A percentile compares a stretch with the other conserved stretches of the same genome.
phyloP scores from a whole-genome alignment of 2,329 filamentous ascomycete species.

The Fusarium xylarioides region DNA sequence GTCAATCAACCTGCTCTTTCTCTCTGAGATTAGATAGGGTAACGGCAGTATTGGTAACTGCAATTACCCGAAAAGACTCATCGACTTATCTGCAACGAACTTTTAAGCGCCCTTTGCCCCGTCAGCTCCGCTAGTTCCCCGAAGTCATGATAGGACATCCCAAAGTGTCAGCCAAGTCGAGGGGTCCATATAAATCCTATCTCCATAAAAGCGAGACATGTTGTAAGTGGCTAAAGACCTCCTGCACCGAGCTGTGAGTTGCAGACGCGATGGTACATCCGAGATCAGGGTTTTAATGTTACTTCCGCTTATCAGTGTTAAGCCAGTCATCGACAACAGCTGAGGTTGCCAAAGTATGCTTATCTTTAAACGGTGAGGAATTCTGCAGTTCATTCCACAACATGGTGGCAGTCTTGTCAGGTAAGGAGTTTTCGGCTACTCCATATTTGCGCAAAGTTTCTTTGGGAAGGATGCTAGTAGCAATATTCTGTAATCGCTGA shows the following conservation, averaged over 20 bases:
- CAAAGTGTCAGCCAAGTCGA: not conserved
- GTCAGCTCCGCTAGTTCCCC: not conserved
- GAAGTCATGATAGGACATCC: not conserved
- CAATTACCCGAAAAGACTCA: accelerated
- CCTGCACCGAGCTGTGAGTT: not conserved
- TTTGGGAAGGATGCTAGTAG: too few relatives aligned
- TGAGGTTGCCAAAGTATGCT: not conserved
- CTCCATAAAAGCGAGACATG: accelerated
- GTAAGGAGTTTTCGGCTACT: too few relatives aligned
- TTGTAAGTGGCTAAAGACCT: not conserved
- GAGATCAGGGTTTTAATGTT: not conserved
- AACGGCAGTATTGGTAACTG: not conserved
- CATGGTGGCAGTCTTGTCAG: too few relatives aligned
- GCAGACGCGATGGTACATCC: not conserved
- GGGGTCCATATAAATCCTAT: accelerated
- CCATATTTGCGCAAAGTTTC: too few relatives aligned
- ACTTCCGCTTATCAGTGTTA: not conserved
- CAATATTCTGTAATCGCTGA: too few relatives aligned
- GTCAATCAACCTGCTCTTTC: accelerated
- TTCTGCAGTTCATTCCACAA: not conserved
- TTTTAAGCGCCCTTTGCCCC: too few relatives aligned
- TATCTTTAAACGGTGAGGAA: not conserved
- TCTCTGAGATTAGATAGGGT: not conserved
- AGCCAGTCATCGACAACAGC: accelerated
- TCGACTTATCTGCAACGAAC: not conserved